Evolutionary conservation across 257 asterid species (phyloP), one percentile per base, ranked within the genome.

Genomic region (Fraxinus excelsior): DNA sequence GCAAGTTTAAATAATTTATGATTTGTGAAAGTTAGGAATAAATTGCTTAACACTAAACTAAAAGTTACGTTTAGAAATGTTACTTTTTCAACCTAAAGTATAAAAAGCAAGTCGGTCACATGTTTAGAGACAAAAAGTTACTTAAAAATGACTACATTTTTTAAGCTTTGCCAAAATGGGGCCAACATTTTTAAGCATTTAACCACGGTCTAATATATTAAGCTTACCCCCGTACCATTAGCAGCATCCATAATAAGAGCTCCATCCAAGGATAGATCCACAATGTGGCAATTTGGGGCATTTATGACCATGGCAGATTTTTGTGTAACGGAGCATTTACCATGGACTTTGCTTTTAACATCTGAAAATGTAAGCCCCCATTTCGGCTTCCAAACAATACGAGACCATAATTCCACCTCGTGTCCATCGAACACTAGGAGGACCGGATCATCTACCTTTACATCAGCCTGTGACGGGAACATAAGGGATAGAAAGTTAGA

Each of bases 361-460:
- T 94, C 95, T 8, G 97, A 79, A 86, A 80, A 96, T 18, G 97
- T 91, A 72, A 96, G 88, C 51, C 94, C 99, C 99, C 98, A 96
- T 72, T 90, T 89, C 14, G 98, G 99, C 83, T 89, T 89, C 98
- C 98, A 96, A 76, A 81, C 90, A 64, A 96, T 85, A 49, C 94
- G 93, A 67, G 99, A 94, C 98, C 98, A 96, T 58, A 93, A 97
- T 74, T 96, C 99, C 74, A 96, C 98, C 80, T 91, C 94, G 71
- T 96, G 99, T 49, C 91, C 96, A 23, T 96, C 91, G 84, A 88
- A 93, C 76, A 83, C 87, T 26, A 78, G 83, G 51, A 81, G 84
- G 77, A 84, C 76, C 44, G 98, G 98, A 77, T 93, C 91, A n/a
- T 81, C 97, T 76, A 96, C 81, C 82, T 89, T 87, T 81, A 91